Evolutionary conservation across 352 stramenopile genomes (phyloP).

Genomic region (Blastocystis sp.): DNA sequence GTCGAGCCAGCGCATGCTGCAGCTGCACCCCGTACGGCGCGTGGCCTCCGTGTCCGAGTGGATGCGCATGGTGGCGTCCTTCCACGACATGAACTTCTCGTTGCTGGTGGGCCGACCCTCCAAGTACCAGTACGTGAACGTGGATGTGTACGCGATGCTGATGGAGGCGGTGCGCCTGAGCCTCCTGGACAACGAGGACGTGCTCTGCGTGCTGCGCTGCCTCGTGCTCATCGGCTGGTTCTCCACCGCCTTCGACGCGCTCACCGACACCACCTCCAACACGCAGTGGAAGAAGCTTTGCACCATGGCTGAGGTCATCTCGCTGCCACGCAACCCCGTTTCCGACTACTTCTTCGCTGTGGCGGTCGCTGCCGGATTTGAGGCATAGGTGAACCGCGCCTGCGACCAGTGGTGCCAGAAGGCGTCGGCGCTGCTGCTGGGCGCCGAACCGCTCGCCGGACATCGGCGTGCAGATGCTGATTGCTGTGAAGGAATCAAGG

Average conservation of each 20-base stretch:
- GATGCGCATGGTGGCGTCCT: neutral
- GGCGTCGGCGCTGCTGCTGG: neutral
- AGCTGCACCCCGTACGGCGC: neutral
- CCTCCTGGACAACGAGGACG: neutral
- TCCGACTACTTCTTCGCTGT: neutral
- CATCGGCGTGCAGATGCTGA: neutral
- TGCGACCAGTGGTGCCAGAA: neutral
- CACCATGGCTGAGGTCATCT: neutral
- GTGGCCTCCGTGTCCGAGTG: neutral
- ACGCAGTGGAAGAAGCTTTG: neutral
- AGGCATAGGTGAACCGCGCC: neutral
- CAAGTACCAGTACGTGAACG: neutral
- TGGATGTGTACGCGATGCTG: neutral
- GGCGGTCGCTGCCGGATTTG: neutral
- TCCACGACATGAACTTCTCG: neutral
- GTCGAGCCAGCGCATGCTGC: neutral
- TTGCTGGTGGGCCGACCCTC: neutral
- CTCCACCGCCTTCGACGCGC: neutral
- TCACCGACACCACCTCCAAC: neutral
- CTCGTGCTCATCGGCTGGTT: neutral
- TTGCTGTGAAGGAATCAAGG: neutral
- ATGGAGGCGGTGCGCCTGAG: neutral
- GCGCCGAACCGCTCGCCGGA: neutral
- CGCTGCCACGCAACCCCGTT: neutral
- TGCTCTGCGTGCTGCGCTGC: neutral